phyloP scores from a whole-genome alignment of 1,284 basidiomycete genomes.

The Naganishia sp. region DNA sequence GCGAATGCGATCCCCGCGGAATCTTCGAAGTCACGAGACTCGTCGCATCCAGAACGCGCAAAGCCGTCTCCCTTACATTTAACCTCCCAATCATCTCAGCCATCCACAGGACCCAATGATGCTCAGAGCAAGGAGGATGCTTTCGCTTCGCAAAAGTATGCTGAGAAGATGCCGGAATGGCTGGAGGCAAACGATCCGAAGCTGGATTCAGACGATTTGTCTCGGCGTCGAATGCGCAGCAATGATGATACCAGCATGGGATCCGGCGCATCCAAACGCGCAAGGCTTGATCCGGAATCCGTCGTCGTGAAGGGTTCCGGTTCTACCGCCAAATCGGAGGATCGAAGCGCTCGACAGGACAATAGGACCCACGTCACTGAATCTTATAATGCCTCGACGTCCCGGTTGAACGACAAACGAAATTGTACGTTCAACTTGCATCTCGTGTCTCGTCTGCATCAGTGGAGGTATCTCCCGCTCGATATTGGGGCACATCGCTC shows the following conservation, averaged over 20 bases:
- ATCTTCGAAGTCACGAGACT: not conserved
- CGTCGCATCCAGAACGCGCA: not conserved
- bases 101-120: not conserved
- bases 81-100: not conserved
- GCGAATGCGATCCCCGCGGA: not conserved
- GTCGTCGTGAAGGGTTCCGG: not conserved
- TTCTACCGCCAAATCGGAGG: not conserved
- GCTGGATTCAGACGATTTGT: slow-evolving; percentile 8
- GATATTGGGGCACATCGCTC: not conserved
- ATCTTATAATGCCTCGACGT: not conserved
- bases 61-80: not conserved
- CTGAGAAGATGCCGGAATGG: slow-evolving; percentile 20
- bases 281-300: not conserved
- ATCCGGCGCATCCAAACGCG: slow-evolving; percentile 10
- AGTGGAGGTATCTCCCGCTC: not conserved
- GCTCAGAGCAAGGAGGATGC: slow-evolving; percentile 6
- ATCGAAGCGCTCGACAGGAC: not conserved
- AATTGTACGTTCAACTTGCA: slow-evolving; percentile 20
- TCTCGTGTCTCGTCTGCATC: slow-evolving; percentile 2
- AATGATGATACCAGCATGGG: not conserved
- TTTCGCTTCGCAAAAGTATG: slow-evolving; percentile 16
- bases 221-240: slow-evolving; percentile 5
- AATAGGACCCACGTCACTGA: not conserved
- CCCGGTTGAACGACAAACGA: slow-evolving; percentile 14
- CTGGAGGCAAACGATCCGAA: slow-evolving; percentile 22